Evolutionary conservation across 768 basidiomycete species (phyloP).

Genomic region (Boletus subparvulus): DNA sequence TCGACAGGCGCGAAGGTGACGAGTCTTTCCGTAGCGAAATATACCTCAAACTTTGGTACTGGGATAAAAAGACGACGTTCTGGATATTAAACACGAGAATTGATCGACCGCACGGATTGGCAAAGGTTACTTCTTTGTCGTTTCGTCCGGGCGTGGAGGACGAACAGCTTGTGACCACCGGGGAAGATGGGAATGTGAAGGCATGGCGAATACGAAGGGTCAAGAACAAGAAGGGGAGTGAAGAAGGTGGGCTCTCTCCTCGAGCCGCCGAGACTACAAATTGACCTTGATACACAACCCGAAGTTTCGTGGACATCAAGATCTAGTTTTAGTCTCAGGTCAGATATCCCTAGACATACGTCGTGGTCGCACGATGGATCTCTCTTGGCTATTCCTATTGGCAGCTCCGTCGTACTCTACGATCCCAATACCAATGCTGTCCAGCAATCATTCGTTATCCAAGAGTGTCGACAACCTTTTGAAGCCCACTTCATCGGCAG

Average conservation of each 20-base stretch:
- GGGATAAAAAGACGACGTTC: slow-evolving; percentile 60
- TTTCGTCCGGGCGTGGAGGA: slow-evolving; percentile 58
- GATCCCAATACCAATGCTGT: slow-evolving; percentile 63
- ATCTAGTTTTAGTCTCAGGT: slow-evolving; percentile 68
- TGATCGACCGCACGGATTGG: slow-evolving; percentile 78
- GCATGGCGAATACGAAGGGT: slow-evolving; percentile 67
- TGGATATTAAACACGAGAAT: slow-evolving; percentile 87
- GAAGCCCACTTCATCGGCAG: slow-evolving; percentile 66
- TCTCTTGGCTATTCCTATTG: slow-evolving; percentile 72
- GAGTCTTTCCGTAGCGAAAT: slow-evolving; percentile 64
- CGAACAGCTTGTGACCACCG: slow-evolving; percentile 66
- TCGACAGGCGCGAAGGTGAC: slow-evolving; percentile 73
- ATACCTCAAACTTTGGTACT: slow-evolving; percentile 89
- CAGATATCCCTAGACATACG: slow-evolving; percentile 60
- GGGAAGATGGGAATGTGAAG: slow-evolving; percentile 74
- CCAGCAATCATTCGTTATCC: slow-evolving; percentile 56
- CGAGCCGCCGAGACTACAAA: not conserved
- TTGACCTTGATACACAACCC: not conserved
- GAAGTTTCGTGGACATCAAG: slow-evolving; percentile 72
- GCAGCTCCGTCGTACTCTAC: slow-evolving; percentile 68
- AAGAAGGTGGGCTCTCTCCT: slow-evolving; percentile 48
- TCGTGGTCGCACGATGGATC: slow-evolving; percentile 88
- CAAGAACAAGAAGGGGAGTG: slow-evolving; percentile 44
- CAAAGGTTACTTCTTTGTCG: slow-evolving; percentile 57
- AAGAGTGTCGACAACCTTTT: slow-evolving; percentile 47